phyloP scores from a whole-genome alignment of 192 early-diverging fungal species.

The Entomortierella chlamydospora region DNA sequence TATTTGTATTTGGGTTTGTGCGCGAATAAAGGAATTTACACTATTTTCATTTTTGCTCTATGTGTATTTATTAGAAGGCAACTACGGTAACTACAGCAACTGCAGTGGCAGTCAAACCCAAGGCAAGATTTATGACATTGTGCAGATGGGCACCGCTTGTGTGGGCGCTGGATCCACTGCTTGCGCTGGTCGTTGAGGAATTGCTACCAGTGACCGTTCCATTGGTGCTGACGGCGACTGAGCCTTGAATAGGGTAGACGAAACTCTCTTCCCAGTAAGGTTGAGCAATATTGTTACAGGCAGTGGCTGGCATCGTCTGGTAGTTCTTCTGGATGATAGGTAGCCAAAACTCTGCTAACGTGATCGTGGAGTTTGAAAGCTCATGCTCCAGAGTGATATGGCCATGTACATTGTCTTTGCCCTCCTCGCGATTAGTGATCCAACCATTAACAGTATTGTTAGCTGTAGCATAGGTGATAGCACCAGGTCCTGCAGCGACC shows the following conservation, averaged over 20 bases:
- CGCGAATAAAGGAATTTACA: no score
- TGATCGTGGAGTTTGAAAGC: conserved; percentile 52
- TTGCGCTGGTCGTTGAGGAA: no score
- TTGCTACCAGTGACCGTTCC: conserved; percentile 4
- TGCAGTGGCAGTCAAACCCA: no score
- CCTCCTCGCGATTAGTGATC: conserved; percentile 43
- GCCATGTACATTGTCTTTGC: conserved; percentile 32
- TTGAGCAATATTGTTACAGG: conserved; percentile 50
- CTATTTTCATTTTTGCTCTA: no score
- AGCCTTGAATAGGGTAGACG: conserved; percentile 34
- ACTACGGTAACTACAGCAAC: no score
- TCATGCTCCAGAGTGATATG: conserved; percentile 56
- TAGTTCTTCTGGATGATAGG: conserved; percentile 47
- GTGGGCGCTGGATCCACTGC: no score
- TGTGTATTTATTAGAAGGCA: no score
- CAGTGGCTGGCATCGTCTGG: conserved; percentile 42
- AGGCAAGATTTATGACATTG: no score
- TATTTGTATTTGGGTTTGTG: no score
- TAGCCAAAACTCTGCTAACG: conserved; percentile 54
- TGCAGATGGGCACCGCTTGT: no score
- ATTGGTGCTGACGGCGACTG: conserved; percentile 8
- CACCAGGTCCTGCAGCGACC: conserved; percentile 12
- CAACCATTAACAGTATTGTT: conserved; percentile 51
- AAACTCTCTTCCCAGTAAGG: conserved; percentile 56
- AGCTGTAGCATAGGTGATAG: conserved; percentile 35